phyloP scores from a whole-genome alignment of 2,329 filamentous ascomycete species.

The Trichoderma simmonsii region DNA sequence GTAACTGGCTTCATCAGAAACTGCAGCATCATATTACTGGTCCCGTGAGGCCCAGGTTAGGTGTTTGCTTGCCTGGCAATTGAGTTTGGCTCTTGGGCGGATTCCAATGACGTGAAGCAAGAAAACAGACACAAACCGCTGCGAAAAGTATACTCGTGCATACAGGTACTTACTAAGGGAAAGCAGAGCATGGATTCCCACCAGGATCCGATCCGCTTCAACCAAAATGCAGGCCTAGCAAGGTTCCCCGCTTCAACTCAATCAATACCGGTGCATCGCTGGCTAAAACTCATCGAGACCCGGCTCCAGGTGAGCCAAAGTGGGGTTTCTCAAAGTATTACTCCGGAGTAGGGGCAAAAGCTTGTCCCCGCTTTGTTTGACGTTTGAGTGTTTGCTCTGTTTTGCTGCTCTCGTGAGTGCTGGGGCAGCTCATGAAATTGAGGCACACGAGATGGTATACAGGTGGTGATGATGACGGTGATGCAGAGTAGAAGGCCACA shows the following conservation, averaged over 20 bases:
- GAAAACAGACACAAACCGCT: too few relatives aligned
- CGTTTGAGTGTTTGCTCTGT: too few relatives aligned
- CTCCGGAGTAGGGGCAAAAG: background rate
- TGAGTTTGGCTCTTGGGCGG: background rate
- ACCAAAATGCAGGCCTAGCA: background rate
- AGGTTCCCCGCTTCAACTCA: slow-evolving; percentile 14
- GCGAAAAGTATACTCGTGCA: too few relatives aligned
- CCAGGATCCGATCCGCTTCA: background rate
- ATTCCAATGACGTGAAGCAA: background rate
- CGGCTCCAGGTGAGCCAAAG: slow-evolving; percentile 4
- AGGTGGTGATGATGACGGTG: background rate
- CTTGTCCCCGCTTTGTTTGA: background rate
- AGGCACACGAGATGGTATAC: background rate
- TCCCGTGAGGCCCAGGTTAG: background rate
- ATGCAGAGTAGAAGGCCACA: too few relatives aligned
- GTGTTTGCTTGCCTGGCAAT: background rate
- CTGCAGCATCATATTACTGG: background rate
- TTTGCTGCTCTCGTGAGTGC: too few relatives aligned
- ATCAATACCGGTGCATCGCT: slow-evolving; percentile 2
- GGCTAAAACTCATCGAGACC: background rate
- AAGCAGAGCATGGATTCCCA: background rate
- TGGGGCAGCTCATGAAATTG: background rate
- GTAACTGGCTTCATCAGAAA: background rate
- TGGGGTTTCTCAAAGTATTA: background rate
- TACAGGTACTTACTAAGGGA: too few relatives aligned